Evolutionary conservation across 2,329 filamentous ascomycete genomes (phyloP), one percentile per base, ranked within the genome.

Genomic region (Exophiala calicioides): DNA sequence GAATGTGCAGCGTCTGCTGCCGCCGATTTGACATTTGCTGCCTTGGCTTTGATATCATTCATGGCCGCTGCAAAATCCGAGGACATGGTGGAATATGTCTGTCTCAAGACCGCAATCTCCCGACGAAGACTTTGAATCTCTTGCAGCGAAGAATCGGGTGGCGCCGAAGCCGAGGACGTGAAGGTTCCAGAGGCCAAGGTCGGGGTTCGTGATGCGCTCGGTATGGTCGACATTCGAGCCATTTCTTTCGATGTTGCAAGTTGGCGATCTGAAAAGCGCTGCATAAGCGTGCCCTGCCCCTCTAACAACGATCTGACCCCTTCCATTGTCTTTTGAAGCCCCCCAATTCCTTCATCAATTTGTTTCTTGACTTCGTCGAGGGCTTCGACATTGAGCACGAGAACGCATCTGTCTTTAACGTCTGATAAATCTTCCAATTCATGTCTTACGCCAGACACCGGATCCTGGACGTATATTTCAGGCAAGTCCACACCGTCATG

Each of bases 401-500:
- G 76, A 1, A 98, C 93, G 1, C 90, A 90, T 21, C 91, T 82
- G 65, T 98, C 93, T 68, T 95, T 96, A 60, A 98, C 87, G 63
- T 98, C 93, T 13, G 76, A 81, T 21, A 98, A 74, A 63, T 98
- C 93, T 65, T 98, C 93, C 18, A 98, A 73, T 69, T 98, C 93
- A 65, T 98, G 91, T 12, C 93, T 85, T n/a, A 98, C 87, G 1
- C 93, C 93, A 6, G 93, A 97, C 2, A 96, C 80, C 0, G 90
- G 86, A 65, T 98, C 93, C 66, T 98, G 93, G 12, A 98, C 93
- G 65, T 98, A 96, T 12, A 98, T 97, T 60, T 98, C 93, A 0
- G 93, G 93, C 34, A 98, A 72, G 64, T 98, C 93, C 10, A 83
- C 81, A 5, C 93, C 93, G 60, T 96, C 94, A 51, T 89, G 86